Evolutionary conservation across 805 yeast genomes (phyloP), one percentile per base, ranked within the genome.

Genomic region (Myxozyma nipponensis): DNA sequence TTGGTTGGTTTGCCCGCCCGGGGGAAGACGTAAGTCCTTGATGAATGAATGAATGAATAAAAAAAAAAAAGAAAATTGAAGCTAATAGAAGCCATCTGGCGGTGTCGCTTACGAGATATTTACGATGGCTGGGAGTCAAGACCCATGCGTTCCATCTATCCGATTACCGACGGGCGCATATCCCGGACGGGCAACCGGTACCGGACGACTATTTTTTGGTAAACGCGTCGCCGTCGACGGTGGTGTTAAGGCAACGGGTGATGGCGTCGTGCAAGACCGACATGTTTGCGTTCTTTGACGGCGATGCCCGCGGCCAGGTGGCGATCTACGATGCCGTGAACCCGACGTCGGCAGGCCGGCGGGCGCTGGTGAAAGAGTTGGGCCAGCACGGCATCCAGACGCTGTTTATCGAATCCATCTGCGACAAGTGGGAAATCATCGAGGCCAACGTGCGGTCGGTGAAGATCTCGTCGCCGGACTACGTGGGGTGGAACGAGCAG

Each of bases 261-360:
- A 74, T 84, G 38, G 72, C 77, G 41, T 76, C 78, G 36, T 87
- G 95, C 60, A 66, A 85, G 35, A 69, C 69, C 42, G 97, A 88
- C 64, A 81, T 91, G 66, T 64, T 77, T 48, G 70, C 73, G 22
- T 89, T 86, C 62, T 88, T 87, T 67, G 77, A 78, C 56, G n/a
- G n/a, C n/a, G 76, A 77, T 25, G 87, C 83, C 55, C 80, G 79
- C 62, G 98, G 98, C 9, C 98, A 93, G 69, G 87, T 93, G 28
- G 98, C 95, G 3, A 86, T 93, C 21, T 93, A 86, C 68, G 99
- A 93, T 68, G 98, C 98, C 0, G 85, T 93, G 44, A 93, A 93
- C 66, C 95, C 93, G 4, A 71, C 84, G 42, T 79, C 83, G 19
- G 74, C 76, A 44, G 84, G 83, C 58, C 76, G 99, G 59, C 61